Conservation (phyloP, 371 early-diverging fungal species). For the Sporodiniella umbellata region DNA sequence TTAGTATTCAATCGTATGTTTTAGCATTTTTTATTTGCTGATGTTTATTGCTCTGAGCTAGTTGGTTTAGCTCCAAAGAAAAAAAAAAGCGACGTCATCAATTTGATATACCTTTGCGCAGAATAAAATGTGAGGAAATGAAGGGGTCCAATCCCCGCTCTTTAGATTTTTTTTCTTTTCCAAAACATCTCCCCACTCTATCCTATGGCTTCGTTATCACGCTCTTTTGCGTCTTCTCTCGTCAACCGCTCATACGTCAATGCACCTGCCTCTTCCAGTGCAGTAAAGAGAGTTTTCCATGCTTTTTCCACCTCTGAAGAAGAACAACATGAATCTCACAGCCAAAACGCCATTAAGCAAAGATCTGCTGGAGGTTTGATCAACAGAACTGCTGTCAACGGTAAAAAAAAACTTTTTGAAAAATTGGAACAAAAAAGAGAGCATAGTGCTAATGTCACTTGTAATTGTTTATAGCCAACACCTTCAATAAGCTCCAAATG, state of each 20-base stretch:
- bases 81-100: neutral
- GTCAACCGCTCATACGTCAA: constrained; percentile 40
- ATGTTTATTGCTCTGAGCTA: too few relatives aligned
- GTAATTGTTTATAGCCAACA: constrained; percentile 18
- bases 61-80: too few relatives aligned
- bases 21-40: too few relatives aligned
- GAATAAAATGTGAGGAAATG: neutral
- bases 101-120: neutral
- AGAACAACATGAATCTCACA: constrained; percentile 29
- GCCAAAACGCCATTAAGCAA: constrained; percentile 29
- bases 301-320: constrained; percentile 33
- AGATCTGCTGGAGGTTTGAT: constrained; percentile 33
- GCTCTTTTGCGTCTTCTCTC: constrained; percentile 37
- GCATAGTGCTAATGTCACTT: neutral
- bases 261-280: constrained; percentile 36
- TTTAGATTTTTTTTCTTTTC: neutral
- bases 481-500: constrained; percentile 44
- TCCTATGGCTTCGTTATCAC: constrained; percentile 42
- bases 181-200: constrained; percentile 3
- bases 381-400: constrained; percentile 31
- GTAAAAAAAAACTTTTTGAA: constrained; percentile 14
- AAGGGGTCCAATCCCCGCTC: constrained; percentile 1
- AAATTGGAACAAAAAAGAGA: too few relatives aligned
- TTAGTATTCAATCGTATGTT: too few relatives aligned
- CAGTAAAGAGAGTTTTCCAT: constrained; percentile 31